A percentile compares a stretch with the other conserved stretches of the same genome.
Conservation (phyloP, 305 asterid genomes). For the Caryopteris hybrid region DNA sequence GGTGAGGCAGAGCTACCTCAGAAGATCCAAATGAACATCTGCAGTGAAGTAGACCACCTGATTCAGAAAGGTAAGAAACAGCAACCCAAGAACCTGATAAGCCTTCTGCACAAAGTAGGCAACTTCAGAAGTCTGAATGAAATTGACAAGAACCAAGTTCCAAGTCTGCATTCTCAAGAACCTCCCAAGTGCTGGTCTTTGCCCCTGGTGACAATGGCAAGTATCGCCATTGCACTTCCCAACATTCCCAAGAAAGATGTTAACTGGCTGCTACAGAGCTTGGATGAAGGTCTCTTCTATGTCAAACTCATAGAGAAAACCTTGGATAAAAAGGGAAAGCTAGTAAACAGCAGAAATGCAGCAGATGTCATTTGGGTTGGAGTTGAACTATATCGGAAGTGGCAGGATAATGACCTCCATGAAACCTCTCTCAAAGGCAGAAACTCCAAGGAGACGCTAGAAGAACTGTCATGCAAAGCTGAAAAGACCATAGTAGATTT, state of each 20-base stretch:
- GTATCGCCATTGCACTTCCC: constrained; percentile 46
- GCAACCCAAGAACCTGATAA: constrained; percentile 33
- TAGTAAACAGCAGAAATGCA: constrained; percentile 33
- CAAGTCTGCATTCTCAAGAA: constrained; percentile 34
- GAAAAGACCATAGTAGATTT: constrained; percentile 29
- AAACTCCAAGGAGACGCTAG: constrained; percentile 32
- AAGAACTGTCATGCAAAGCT: constrained; percentile 28
- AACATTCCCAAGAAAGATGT: constrained; percentile 25
- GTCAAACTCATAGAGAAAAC: constrained; percentile 37
- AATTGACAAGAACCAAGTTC: constrained; percentile 30
- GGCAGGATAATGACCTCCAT: constrained; percentile 41
- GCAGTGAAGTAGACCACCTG: constrained; percentile 27
- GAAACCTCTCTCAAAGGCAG: constrained; percentile 31
- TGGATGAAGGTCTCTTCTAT: constrained; percentile 38
- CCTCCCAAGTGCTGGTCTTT: constrained; percentile 49
- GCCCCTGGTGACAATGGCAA: constrained; percentile 42
- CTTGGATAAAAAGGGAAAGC: constrained; percentile 26
- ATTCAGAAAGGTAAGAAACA: constrained; percentile 33
- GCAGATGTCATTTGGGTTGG: constrained; percentile 43
- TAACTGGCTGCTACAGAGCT: constrained; percentile 26
- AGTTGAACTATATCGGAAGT: constrained; percentile 36
- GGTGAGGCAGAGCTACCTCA: constrained; percentile 39
- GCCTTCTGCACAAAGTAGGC: constrained; percentile 30
- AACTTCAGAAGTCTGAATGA: constrained; percentile 34
- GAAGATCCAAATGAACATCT: constrained; percentile 24